Evolutionary conservation across 2,329 filamentous ascomycete genomes (phyloP).

Genomic region (Lasiodiplodia citricola): DNA sequence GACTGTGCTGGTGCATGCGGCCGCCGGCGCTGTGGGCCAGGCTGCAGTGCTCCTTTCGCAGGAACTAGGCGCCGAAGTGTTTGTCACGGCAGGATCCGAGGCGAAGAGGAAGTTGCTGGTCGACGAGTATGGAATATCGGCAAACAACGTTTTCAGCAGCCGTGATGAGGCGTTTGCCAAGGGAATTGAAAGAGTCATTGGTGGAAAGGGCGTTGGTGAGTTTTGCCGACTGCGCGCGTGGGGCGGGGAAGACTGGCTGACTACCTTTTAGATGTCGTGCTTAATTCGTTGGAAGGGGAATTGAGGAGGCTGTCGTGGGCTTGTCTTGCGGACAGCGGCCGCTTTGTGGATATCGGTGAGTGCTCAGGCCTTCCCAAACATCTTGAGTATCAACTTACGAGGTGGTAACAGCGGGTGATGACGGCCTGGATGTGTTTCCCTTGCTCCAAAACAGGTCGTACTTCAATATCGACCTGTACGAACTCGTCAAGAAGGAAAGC

Average conservation of each 20-base stretch:
- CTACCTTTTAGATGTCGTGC: constrained; percentile 30
- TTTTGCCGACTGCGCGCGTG: background rate
- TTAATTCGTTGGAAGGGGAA: constrained; percentile 39
- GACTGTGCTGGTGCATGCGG: constrained; percentile 40
- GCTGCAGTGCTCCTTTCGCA: constrained; percentile 35
- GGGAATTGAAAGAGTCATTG: constrained; percentile 34
- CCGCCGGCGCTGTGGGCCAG: constrained; percentile 38
- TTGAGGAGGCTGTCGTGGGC: constrained; percentile 34
- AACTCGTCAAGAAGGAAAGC: constrained; percentile 1
- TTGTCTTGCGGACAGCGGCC: constrained; percentile 37
- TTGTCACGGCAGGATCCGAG: constrained; percentile 35
- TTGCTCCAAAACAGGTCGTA: constrained; percentile 23
- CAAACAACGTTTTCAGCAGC: constrained; percentile 39
- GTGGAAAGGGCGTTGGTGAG: constrained; percentile 34
- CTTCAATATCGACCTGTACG: constrained; percentile 21
- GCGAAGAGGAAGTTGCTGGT: constrained; percentile 7
- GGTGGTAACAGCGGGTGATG: background rate
- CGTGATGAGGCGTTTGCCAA: constrained; percentile 35
- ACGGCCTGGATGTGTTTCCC: constrained; percentile 6
- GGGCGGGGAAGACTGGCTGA: too few relatives aligned
- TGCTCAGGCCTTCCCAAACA: background rate
- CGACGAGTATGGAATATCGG: constrained; percentile 28
- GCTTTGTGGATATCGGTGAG: constrained; percentile 34
- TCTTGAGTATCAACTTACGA: background rate
- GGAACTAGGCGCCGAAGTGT: constrained; percentile 35